These are phyloP conservation scores for Paramyrothecium roridum DNA, from an alignment of 2,329 filamentous ascomycete species.

Conservation along the genomic window DNA sequence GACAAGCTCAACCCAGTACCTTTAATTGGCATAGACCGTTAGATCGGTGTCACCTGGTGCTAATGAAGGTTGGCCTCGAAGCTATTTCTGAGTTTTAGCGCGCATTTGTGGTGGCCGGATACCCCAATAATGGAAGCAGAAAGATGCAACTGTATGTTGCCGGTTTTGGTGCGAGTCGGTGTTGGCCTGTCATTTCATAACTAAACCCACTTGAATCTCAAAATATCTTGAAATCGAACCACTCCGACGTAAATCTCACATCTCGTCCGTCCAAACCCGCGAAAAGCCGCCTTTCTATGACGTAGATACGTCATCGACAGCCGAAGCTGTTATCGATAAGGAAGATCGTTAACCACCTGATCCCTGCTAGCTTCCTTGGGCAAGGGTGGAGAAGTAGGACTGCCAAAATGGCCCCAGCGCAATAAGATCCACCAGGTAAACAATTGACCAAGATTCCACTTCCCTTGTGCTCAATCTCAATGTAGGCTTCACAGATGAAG, in stretches of 20 bases:
- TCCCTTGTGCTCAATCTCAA: no score
- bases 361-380: no score
- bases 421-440: no score
- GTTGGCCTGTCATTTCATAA: no score
- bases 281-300: not conserved
- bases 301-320: not conserved
- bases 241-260: not conserved
- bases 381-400: no score
- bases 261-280: not conserved
- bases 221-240: no score
- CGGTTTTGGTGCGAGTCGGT: no score
- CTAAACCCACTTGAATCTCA: no score
- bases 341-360: no score
- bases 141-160: no score
- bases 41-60: not conserved
- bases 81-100: not conserved
- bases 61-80: not conserved
- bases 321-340: not conserved
- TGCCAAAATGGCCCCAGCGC: no score
- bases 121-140: not conserved
- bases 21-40: not conserved
- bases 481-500: slow-evolving; percentile 18
- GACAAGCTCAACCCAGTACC: no score
- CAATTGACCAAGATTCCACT: not conserved
- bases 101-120: not conserved